Conservation (phyloP, 2,329 filamentous ascomycete genomes). For the Arthrobotrys sinensis region DNA sequence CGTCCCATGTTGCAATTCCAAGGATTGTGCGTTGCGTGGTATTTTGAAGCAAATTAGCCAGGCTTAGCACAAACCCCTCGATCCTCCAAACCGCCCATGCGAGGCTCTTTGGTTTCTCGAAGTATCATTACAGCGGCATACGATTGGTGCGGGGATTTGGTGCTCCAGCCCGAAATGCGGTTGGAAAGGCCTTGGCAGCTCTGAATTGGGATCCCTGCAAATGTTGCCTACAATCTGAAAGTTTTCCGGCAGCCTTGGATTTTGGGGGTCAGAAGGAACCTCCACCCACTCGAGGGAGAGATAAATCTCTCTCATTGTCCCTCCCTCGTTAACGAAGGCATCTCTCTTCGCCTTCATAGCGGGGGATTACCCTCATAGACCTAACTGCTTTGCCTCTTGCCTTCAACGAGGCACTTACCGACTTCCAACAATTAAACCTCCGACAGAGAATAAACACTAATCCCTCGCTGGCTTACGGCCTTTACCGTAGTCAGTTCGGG, state of each 20-base stretch:
- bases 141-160: slow-evolving; percentile 4
- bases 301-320: slow-evolving; percentile 38
- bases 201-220: slow-evolving; percentile 23
- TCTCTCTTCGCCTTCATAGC: slow-evolving; percentile 35
- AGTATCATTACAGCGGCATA: neutral
- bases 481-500: neutral
- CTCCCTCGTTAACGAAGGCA: slow-evolving; percentile 18
- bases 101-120: slow-evolving; percentile 2
- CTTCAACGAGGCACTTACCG: neutral
- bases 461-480: neutral
- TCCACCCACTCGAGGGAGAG: slow-evolving; percentile 16
- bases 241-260: neutral
- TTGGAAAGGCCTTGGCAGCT: neutral
- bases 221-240: slow-evolving; percentile 10
- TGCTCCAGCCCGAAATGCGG: neutral
- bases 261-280: slow-evolving; percentile 8
- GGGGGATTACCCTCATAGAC: slow-evolving; percentile 2
- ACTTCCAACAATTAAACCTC: slow-evolving; percentile 10
- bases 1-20: neutral
- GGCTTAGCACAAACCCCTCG: neutral
- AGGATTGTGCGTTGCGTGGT: slow-evolving; percentile 20
- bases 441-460: neutral
- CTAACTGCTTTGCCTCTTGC: slow-evolving; percentile 17
- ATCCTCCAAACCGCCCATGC: neutral
- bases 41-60: neutral